Percentiles rank a stretch among this genome's conserved stretches.
Evolutionary conservation across 2,329 filamentous ascomycete genomes (phyloP).

Genomic region (Lasiodiplodia hormozganensis): DNA sequence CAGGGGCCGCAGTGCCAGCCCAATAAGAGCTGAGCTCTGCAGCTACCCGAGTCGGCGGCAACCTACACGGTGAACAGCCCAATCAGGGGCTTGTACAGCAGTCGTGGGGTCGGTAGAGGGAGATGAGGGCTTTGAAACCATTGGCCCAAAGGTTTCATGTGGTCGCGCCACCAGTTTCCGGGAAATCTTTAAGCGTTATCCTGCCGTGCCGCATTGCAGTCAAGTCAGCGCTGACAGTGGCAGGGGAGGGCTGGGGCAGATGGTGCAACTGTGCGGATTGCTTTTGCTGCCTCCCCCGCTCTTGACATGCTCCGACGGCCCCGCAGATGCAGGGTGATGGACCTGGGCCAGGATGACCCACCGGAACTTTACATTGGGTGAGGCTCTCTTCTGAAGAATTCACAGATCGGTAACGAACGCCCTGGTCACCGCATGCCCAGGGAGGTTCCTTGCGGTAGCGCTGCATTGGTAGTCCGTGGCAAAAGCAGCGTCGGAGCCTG

Average conservation of each 20-base stretch:
- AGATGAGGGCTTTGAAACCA: slow-evolving; percentile 14
- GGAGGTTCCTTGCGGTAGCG: slow-evolving; percentile 8
- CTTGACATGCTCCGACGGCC: neutral
- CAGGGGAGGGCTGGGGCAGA: slow-evolving; percentile 1
- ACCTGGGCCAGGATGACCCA: neutral
- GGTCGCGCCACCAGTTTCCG: slow-evolving; percentile 7
- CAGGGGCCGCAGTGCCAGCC: slow-evolving; percentile 19
- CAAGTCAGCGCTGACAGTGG: slow-evolving; percentile 25
- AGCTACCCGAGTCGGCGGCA: slow-evolving; percentile 8
- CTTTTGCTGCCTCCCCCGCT: slow-evolving; percentile 1
- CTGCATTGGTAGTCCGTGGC: slow-evolving; percentile 16
- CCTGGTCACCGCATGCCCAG: neutral
- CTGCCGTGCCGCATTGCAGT: slow-evolving; percentile 23
- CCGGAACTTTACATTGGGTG: neutral
- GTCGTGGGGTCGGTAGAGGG: neutral
- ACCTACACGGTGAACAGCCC: slow-evolving; percentile 14
- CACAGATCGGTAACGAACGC: neutral
- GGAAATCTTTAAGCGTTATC: slow-evolving; percentile 9
- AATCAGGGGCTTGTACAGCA: slow-evolving; percentile 25
- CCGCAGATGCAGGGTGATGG: neutral
- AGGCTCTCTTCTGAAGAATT: neutral
- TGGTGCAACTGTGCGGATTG: slow-evolving; percentile 9
- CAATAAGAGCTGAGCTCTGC: slow-evolving; percentile 22
- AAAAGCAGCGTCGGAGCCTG: neutral
- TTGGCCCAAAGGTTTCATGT: slow-evolving; percentile 19